Evolutionary conservation across 1,139 yeast species (phyloP).

Genomic region (Geotrichum phurueaensis): DNA sequence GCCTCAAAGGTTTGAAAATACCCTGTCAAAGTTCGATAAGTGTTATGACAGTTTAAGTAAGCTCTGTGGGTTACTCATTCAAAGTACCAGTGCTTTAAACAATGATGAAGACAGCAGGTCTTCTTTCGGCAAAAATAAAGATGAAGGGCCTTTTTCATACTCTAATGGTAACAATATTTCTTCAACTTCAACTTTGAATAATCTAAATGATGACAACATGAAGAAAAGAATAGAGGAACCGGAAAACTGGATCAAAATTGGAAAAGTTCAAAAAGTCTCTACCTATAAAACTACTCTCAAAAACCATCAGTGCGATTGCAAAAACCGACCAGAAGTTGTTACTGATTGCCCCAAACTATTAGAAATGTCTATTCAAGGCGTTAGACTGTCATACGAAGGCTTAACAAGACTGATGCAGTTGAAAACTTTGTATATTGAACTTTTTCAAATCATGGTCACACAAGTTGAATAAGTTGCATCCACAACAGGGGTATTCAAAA

Average conservation of each 20-base stretch:
- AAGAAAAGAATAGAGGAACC: not conserved
- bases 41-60: slow-evolving; percentile 2
- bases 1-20: slow-evolving; percentile 4
- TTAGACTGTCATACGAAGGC: not conserved
- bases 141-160: not conserved
- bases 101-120: not conserved
- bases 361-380: not conserved
- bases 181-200: not conserved
- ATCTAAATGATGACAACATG: not conserved
- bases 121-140: not conserved
- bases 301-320: not conserved
- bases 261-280: not conserved
- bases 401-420: slow-evolving; percentile 10
- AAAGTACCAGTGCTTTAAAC: not conserved
- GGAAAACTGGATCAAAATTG: not conserved
- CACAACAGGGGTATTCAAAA: not conserved
- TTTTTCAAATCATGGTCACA: slow-evolving; percentile 12
- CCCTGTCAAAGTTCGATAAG: slow-evolving; percentile 8
- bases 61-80: not conserved
- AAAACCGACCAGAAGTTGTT: not conserved
- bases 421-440: slow-evolving; percentile 13
- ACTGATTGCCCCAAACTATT: not conserved
- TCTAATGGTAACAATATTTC: not conserved
- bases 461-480: not conserved
- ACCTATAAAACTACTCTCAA: not conserved